Evolutionary conservation across 768 basidiomycete species (phyloP).

Genomic region (Suillus subalutaceus): DNA sequence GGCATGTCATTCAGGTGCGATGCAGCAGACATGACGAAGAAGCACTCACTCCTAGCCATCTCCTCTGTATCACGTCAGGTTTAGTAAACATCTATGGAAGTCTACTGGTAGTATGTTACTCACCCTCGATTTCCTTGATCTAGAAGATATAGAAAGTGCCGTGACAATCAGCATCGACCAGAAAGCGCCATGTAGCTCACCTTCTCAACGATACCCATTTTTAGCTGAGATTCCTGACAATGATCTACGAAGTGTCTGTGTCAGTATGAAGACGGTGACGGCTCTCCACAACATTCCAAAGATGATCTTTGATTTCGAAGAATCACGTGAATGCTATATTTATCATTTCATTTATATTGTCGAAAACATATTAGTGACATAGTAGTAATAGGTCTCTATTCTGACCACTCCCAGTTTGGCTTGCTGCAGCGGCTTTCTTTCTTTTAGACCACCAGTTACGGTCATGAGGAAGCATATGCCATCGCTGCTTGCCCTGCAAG

Average conservation of each 20-base stretch:
- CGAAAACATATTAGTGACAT: not conserved
- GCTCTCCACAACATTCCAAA: not conserved
- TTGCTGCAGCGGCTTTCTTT: conserved; percentile 3
- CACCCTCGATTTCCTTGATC: conserved; percentile 97
- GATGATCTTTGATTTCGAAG: not conserved
- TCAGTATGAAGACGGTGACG: not conserved
- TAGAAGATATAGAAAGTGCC: conserved; percentile 31
- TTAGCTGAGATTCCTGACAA: conserved; percentile 22
- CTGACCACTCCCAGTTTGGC: not conserved
- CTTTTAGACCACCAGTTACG: not conserved
- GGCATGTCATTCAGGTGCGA: conserved; percentile 8
- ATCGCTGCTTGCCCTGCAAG: conserved; percentile 67
- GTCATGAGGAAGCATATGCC: conserved; percentile 56
- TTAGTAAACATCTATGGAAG: not conserved
- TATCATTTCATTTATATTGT: not conserved
- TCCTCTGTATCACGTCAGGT: conserved; percentile 61
- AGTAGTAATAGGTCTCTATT: not conserved
- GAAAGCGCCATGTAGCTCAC: conserved; percentile 32
- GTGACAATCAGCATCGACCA: not conserved
- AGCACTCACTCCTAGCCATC: conserved; percentile 89
- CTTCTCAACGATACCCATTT: conserved; percentile 96
- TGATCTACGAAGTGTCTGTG: not conserved
- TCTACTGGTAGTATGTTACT: conserved; percentile 29
- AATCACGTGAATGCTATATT: conserved; percentile 2
- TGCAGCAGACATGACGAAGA: not conserved